Evolutionary conservation across 208 protist genomes (phyloP).

Genomic region (Porcisia deanei): DNA sequence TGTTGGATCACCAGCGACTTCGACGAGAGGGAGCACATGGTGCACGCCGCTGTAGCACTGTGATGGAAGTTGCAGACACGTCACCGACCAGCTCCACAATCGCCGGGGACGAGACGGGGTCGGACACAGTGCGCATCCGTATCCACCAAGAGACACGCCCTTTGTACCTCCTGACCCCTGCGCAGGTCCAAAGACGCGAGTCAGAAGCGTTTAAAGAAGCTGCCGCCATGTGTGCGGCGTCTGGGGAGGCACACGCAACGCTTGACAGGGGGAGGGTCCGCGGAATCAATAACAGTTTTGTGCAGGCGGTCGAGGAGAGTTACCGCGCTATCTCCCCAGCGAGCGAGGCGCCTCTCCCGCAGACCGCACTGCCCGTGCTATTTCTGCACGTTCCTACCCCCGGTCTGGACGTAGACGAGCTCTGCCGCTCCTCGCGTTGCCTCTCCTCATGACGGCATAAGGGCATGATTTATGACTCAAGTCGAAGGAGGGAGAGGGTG

Average conservation of each 20-base stretch:
- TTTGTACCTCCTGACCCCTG: slow-evolving; percentile 18
- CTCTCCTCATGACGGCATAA: neutral
- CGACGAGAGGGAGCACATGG: slow-evolving; percentile 16
- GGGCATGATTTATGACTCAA: neutral
- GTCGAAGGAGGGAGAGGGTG: neutral
- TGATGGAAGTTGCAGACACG: neutral
- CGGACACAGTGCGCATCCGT: slow-evolving; percentile 12
- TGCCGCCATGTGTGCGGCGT: neutral
- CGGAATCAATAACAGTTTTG: slow-evolving; percentile 4
- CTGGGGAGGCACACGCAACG: neutral
- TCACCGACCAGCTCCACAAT: neutral
- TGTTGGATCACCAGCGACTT: slow-evolving; percentile 20
- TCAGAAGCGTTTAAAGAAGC: neutral
- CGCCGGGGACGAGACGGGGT: neutral
- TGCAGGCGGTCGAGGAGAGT: neutral
- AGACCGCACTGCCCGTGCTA: neutral
- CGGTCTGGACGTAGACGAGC: slow-evolving; percentile 10
- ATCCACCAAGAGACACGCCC: slow-evolving; percentile 4
- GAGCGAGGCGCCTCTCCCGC: neutral
- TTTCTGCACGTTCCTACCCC: slow-evolving; percentile 29
- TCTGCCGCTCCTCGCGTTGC: slow-evolving; percentile 18
- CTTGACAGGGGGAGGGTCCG: neutral
- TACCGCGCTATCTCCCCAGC: neutral
- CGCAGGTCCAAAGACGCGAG: slow-evolving; percentile 10
- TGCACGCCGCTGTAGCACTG: slow-evolving; percentile 8